Conservation (phyloP, 352 stramenopile genomes). For the Phytophthora fragariae region DNA sequence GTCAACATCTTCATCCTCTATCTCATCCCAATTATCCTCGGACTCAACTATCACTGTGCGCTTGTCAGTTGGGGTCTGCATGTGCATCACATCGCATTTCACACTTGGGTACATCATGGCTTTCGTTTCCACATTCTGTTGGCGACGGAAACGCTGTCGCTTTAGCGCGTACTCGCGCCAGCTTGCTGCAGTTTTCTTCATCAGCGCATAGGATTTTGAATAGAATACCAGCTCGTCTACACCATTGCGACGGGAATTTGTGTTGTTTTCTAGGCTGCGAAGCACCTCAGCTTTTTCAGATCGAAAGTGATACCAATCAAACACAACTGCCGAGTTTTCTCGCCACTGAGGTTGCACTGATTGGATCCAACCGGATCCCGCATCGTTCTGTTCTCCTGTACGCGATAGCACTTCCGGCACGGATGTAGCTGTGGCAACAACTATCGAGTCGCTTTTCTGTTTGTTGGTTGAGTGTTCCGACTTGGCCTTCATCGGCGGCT, state of each 20-base stretch:
- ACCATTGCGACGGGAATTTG: not conserved
- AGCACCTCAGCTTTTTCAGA: slow-evolving; percentile 30
- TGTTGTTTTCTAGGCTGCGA: slow-evolving; percentile 6
- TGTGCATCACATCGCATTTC: slow-evolving; percentile 44
- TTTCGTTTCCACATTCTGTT: slow-evolving; percentile 22
- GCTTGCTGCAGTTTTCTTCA: slow-evolving; percentile 55
- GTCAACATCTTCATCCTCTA: slow-evolving; percentile 31
- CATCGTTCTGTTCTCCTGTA: not conserved
- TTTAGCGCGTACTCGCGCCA: slow-evolving; percentile 48
- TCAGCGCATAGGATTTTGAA: slow-evolving; percentile 50
- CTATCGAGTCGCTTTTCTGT: slow-evolving; percentile 3
- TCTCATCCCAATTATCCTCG: slow-evolving; percentile 16
- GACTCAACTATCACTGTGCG: slow-evolving; percentile 5
- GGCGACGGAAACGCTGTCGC: slow-evolving; percentile 28
- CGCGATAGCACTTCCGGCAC: not conserved
- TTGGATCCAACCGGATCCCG: slow-evolving; percentile 16
- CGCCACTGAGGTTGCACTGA: slow-evolving; percentile 33
- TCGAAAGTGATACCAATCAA: slow-evolving; percentile 45
- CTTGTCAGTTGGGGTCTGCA: slow-evolving; percentile 21
- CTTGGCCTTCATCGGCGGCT: slow-evolving; percentile 1
- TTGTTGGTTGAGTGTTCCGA: slow-evolving; percentile 1
- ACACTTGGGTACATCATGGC: slow-evolving; percentile 24
- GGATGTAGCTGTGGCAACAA: not conserved
- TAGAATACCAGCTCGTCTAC: slow-evolving; percentile 59
- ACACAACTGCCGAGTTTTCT: slow-evolving; percentile 26